Percentiles rank a stretch among this genome's conserved stretches.
Evolutionary conservation across 2,329 filamentous ascomycete species (phyloP).

Genomic region (Madurella mycetomatis): DNA sequence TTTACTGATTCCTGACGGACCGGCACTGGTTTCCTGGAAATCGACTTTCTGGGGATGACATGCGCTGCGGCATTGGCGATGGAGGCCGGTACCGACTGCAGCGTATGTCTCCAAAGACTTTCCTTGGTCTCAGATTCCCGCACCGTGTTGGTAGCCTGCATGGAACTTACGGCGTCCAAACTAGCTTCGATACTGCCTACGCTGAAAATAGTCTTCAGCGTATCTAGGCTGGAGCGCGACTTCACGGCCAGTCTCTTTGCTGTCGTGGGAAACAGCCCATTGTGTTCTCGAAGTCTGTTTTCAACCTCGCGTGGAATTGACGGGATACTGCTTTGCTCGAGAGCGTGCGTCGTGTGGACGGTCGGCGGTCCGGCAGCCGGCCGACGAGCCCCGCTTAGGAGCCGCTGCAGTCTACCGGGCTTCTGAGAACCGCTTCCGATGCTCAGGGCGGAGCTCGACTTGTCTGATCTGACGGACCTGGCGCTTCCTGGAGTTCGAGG

Average conservation of each 20-base stretch:
- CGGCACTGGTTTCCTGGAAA: conserved; percentile 32
- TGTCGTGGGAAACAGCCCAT: conserved; percentile 32
- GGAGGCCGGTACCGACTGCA: conserved; percentile 25
- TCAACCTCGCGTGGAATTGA: conserved; percentile 35
- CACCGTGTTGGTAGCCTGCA: conserved; percentile 10
- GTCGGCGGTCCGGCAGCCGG: conserved; percentile 28
- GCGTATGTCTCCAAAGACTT: conserved; percentile 24
- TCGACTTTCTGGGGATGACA: conserved; percentile 30
- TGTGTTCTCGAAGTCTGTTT: conserved; percentile 34
- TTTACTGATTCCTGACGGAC: conserved; percentile 11
- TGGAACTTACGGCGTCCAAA: conserved; percentile 23
- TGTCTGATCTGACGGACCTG: conserved; percentile 27
- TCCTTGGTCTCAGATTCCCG: conserved; percentile 16
- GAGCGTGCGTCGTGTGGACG: conserved; percentile 32
- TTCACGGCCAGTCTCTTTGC: conserved; percentile 37
- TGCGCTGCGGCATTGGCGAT: conserved; percentile 29
- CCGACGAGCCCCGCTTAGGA: conserved; percentile 35
- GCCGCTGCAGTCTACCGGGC: conserved; percentile 37
- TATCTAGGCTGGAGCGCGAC: conserved; percentile 43
- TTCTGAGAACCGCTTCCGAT: conserved; percentile 35
- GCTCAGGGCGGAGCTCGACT: conserved; percentile 31
- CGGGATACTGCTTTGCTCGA: conserved; percentile 32
- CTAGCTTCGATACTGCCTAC: conserved; percentile 42
- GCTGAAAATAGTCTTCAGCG: conserved; percentile 47
- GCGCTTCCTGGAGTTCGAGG: conserved; percentile 29